Evolutionary conservation across 2,329 filamentous ascomycete species (phyloP).

Genomic region (Stenocarpella maydis): DNA sequence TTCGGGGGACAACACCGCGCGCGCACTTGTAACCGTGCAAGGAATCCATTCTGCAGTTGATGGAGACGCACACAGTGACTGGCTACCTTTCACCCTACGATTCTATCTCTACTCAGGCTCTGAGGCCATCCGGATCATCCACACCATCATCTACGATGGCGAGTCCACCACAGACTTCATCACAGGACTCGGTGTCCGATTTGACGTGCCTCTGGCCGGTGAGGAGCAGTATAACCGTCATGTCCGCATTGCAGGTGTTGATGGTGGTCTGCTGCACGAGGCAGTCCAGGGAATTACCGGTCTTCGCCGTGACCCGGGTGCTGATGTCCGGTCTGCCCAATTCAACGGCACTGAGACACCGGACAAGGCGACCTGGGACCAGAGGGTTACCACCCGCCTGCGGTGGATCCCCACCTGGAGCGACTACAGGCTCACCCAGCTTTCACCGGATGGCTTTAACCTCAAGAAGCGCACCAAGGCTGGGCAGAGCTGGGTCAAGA

Average conservation of each 20-base stretch:
- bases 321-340: slow-evolving; percentile 57
- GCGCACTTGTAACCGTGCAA: slow-evolving; percentile 56
- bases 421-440: slow-evolving; percentile 64
- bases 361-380: slow-evolving; percentile 55
- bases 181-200: slow-evolving; percentile 61
- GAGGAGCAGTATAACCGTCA: slow-evolving; percentile 67
- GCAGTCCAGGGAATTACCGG: slow-evolving; percentile 68
- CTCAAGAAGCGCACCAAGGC: slow-evolving; percentile 67
- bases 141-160: slow-evolving; percentile 65
- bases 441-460: slow-evolving; percentile 67
- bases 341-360: slow-evolving; percentile 56
- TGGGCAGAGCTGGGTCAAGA: slow-evolving; percentile 65
- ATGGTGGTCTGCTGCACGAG: slow-evolving; percentile 64
- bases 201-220: slow-evolving; percentile 60
- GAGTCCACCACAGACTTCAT: slow-evolving; percentile 59
- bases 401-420: slow-evolving; percentile 67
- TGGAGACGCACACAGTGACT: slow-evolving; percentile 50
- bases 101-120: slow-evolving; percentile 68
- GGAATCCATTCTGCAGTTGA: slow-evolving; percentile 47
- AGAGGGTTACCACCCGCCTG: slow-evolving; percentile 53
- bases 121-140: slow-evolving; percentile 61
- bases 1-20: slow-evolving; percentile 50
- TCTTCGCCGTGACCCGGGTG: slow-evolving; percentile 62
- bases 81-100: slow-evolving; percentile 62
- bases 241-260: slow-evolving; percentile 61